phyloP scores from a whole-genome alignment of 441 rosid genomes.

The Brassica hybrid region DNA sequence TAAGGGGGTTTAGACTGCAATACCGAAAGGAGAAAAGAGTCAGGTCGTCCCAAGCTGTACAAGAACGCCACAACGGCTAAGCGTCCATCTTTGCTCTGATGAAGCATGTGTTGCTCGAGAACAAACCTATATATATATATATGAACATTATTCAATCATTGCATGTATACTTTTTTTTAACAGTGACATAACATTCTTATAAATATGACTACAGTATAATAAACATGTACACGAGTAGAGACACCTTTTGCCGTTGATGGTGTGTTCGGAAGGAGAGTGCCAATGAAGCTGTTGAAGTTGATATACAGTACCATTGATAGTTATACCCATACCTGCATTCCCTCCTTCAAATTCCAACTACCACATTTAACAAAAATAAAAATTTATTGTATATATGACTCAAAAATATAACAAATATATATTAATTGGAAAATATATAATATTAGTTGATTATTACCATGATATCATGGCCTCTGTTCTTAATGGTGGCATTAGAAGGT shows the following conservation, averaged over 20 bases:
- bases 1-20: constrained; percentile 3
- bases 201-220: too few species aligned
- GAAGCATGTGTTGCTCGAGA: constrained; percentile 78
- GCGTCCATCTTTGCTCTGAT: constrained; percentile 49
- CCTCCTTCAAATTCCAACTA: constrained; percentile 60
- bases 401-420: neutral
- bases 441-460: constrained; percentile 50
- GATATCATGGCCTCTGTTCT: constrained; percentile 84
- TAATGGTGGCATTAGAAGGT: constrained; percentile 62
- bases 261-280: constrained; percentile 89
- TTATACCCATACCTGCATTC: constrained; percentile 55
- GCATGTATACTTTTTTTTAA: neutral
- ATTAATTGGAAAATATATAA: neutral
- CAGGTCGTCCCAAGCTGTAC: constrained; percentile 59
- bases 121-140: constrained; percentile 59
- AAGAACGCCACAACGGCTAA: constrained; percentile 55
- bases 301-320: constrained; percentile 54
- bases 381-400: neutral
- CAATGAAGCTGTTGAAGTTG: constrained; percentile 73
- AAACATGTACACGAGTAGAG: neutral
- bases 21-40: constrained; percentile 64
- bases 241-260: constrained; percentile 67
- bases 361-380: neutral
- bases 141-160: neutral
- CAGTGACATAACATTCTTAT: neutral